Evolutionary conservation across 306 rosid genomes (phyloP), one percentile per base, ranked within the genome.

Genomic region (Spatholobus suberectus): DNA sequence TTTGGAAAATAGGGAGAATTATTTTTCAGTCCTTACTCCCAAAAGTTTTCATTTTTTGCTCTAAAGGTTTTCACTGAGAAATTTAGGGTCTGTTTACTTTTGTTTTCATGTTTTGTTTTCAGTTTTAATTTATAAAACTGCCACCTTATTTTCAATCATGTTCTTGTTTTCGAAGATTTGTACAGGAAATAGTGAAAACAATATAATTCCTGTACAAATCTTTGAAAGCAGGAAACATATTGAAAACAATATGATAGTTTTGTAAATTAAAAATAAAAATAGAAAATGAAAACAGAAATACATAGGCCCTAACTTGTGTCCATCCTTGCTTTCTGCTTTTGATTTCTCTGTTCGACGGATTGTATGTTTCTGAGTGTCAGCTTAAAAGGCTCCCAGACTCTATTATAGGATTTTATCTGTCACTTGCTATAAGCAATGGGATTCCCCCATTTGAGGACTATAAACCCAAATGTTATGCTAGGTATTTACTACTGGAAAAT

Each of bases 281-380:
- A n/a, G n/a, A n/a, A n/a, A n/a, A n/a, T n/a, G n/a, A n/a, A n/a
- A n/a, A n/a, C n/a, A n/a, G n/a, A n/a, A n/a, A n/a, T n/a, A n/a
- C n/a, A n/a, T n/a, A n/a, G n/a, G n/a, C n/a, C n/a, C n/a, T n/a
- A n/a, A n/a, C 8, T 79, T 40, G 29, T 46, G 5, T 24, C 12
- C 37, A 51, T 79, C 43, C 66, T 51, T 78, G 55, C 70, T 65
- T 69, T 62, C 27, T 32, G 70, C 81, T 54, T 54, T 52, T 52
- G 52, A 57, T 69, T 40, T 82, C 76, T 63, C 32, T 41, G n/a
- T 17, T 14, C 51, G 1, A 63, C 66, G 24, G 4, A 63, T 54
- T 75, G 29, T 40, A 49, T 58, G 61, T 65, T 14, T 63, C 35
- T 14, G 66, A 34, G 18, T 37, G 67, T 67, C 66, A 21, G 27